A percentile compares a stretch with the other conserved stretches of the same genome.
Conservation (phyloP, 345 rosid genomes). For the Rubroshorea leprosula region DNA sequence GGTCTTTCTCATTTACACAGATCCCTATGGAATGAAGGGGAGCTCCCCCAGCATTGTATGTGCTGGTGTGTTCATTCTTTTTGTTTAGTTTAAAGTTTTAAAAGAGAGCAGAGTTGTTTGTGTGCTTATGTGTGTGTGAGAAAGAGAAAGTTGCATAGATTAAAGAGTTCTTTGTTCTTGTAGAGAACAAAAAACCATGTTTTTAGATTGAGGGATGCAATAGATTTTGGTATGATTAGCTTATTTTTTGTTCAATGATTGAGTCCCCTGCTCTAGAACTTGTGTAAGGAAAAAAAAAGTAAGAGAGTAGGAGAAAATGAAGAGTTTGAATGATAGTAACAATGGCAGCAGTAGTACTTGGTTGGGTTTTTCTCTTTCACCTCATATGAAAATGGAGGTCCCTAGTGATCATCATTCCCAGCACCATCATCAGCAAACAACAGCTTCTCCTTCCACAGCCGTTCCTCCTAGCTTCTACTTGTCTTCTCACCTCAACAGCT, state of each 20-base stretch:
- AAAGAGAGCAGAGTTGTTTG: slow-evolving; percentile 37
- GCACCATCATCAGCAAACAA: slow-evolving; percentile 25
- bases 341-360: slow-evolving; percentile 39
- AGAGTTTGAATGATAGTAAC: slow-evolving; percentile 36
- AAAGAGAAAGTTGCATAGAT: slow-evolving; percentile 16
- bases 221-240: slow-evolving; percentile 38
- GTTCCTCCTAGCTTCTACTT: slow-evolving; percentile 39
- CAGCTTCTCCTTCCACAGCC: slow-evolving; percentile 16
- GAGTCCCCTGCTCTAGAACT: slow-evolving; percentile 19
- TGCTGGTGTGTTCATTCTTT: slow-evolving; percentile 43
- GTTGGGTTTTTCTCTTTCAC: slow-evolving; percentile 73
- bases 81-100: slow-evolving; percentile 53
- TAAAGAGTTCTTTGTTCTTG: slow-evolving; percentile 14
- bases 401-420: slow-evolving; percentile 30
- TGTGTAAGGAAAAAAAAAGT: slow-evolving; percentile 1
- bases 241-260: slow-evolving; percentile 37
- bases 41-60: slow-evolving; percentile 48
- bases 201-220: slow-evolving; percentile 19
- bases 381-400: slow-evolving; percentile 69
- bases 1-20: slow-evolving; percentile 41
- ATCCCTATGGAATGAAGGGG: slow-evolving; percentile 63
- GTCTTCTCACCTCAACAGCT: slow-evolving; percentile 26
- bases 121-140: slow-evolving; percentile 16
- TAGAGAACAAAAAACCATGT: slow-evolving; percentile 21
- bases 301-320: slow-evolving; percentile 32